Conservation (phyloP, 169 alveolate genomes). For the Plasmodium malariae region DNA sequence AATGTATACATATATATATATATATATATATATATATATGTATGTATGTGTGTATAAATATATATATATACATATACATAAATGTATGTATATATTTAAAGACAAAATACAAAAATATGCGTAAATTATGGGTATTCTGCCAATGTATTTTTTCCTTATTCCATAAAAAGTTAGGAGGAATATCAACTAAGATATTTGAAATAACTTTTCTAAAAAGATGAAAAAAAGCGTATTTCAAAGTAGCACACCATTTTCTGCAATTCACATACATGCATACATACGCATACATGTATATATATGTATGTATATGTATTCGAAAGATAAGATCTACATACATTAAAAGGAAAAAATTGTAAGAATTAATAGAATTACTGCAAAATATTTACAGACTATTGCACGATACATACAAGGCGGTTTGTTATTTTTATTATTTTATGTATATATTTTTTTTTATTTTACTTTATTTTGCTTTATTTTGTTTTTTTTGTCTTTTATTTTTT, state of each 20-base stretch:
- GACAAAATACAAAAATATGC: background rate
- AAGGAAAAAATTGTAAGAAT: conserved; percentile 17
- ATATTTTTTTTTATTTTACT: too few relatives aligned
- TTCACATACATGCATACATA: background rate
- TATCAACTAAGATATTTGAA: background rate
- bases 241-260: background rate
- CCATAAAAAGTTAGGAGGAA: background rate
- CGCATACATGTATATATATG: background rate
- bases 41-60: too few relatives aligned
- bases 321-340: conserved; percentile 40
- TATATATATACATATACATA: too few relatives aligned
- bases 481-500: too few relatives aligned
- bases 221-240: background rate
- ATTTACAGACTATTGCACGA: conserved; percentile 6
- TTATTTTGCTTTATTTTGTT: background rate
- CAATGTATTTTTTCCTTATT: background rate
- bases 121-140: background rate
- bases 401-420: background rate
- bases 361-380: conserved; percentile 41
- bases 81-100: too few relatives aligned
- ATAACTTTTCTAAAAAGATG: background rate
- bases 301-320: background rate
- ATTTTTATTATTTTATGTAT: background rate
- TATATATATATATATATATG: background rate
- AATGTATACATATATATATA: background rate